Percentiles rank a stretch among this genome's conserved stretches.
phyloP scores from a whole-genome alignment of 31 red algal genomes.

The Asparagopsis taxiformis region DNA sequence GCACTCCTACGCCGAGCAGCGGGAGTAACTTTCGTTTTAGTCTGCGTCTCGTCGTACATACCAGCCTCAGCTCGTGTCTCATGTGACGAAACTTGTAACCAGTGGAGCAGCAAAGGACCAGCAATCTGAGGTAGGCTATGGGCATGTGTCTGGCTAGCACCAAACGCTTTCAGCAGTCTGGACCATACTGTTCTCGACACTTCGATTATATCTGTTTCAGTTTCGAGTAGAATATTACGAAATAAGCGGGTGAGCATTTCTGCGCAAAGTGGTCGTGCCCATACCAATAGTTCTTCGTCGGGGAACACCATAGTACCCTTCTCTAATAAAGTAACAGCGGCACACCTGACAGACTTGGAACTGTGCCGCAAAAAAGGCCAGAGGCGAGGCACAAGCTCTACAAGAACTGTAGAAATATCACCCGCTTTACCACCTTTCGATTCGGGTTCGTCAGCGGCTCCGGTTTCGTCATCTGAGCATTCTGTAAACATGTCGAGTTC shows the following conservation, averaged over 20 bases:
- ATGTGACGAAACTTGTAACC: slow-evolving; percentile 57
- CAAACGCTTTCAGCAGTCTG: slow-evolving; percentile 26
- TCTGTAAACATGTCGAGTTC: slow-evolving; percentile 23
- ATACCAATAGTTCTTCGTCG: slow-evolving; percentile 46
- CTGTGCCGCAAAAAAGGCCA: slow-evolving; percentile 79
- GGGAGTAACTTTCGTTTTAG: slow-evolving; percentile 24
- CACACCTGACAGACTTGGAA: slow-evolving; percentile 57
- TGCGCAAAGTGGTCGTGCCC: slow-evolving; percentile 37
- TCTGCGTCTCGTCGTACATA: slow-evolving; percentile 29
- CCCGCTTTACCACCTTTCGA: neutral
- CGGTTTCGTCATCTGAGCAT: slow-evolving; percentile 36
- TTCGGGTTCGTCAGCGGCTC: slow-evolving; percentile 3
- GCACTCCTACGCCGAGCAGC: slow-evolving; percentile 42
- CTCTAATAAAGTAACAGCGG: slow-evolving; percentile 61
- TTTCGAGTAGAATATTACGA: slow-evolving; percentile 67
- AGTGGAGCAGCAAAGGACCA: slow-evolving; percentile 41
- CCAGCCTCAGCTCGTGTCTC: slow-evolving; percentile 68
- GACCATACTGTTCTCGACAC: slow-evolving; percentile 52
- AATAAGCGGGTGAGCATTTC: slow-evolving; percentile 45
- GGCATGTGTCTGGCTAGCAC: neutral
- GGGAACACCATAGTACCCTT: slow-evolving; percentile 23
- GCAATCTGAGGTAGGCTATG: slow-evolving; percentile 8
- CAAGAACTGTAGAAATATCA: slow-evolving; percentile 14
- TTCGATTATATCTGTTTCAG: slow-evolving; percentile 43
- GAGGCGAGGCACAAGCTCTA: slow-evolving; percentile 62